These are phyloP conservation scores for Xylariaceae sp. DNA, from an alignment of 2,329 filamentous ascomycete species.

Conservation along the genomic window DNA sequence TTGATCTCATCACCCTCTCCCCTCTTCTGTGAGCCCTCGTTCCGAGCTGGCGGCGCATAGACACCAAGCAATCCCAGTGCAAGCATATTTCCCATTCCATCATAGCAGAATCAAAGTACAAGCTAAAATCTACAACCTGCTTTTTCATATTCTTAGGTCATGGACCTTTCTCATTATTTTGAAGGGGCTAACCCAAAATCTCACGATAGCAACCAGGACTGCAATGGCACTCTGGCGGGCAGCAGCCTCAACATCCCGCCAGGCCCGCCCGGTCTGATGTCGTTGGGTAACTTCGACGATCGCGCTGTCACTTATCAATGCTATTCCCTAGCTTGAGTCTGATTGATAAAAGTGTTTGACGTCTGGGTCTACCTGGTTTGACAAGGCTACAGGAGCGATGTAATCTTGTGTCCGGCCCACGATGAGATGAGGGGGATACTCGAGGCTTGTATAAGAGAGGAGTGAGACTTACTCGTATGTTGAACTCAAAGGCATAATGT, in stretches of 20 bases:
- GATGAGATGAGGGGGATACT: too few relatives aligned
- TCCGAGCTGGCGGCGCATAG: too few relatives aligned
- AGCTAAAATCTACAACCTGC: too few relatives aligned
- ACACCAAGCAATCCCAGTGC: too few relatives aligned
- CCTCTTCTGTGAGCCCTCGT: not conserved
- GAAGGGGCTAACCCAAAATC: not conserved
- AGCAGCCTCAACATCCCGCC: conserved; percentile 30
- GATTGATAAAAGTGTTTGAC: too few relatives aligned
- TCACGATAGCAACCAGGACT: conserved; percentile 27
- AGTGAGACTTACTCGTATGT: too few relatives aligned
- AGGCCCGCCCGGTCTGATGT: conserved; percentile 25
- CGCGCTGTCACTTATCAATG: conserved; percentile 32
- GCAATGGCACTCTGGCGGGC: conserved; percentile 24
- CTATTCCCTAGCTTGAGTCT: conserved; percentile 16
- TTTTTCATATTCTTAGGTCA: not conserved
- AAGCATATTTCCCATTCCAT: not conserved
- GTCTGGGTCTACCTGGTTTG: too few relatives aligned
- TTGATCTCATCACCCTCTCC: not conserved
- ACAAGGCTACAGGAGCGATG: too few relatives aligned
- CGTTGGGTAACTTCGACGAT: conserved; percentile 32
- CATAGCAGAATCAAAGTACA: not conserved
- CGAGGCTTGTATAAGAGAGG: too few relatives aligned
- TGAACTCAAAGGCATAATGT: too few relatives aligned
- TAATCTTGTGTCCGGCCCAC: too few relatives aligned
- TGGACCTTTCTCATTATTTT: not conserved